Conservation (phyloP, 2,329 filamentous ascomycete species). For the Tolypocladium tropicale region DNA sequence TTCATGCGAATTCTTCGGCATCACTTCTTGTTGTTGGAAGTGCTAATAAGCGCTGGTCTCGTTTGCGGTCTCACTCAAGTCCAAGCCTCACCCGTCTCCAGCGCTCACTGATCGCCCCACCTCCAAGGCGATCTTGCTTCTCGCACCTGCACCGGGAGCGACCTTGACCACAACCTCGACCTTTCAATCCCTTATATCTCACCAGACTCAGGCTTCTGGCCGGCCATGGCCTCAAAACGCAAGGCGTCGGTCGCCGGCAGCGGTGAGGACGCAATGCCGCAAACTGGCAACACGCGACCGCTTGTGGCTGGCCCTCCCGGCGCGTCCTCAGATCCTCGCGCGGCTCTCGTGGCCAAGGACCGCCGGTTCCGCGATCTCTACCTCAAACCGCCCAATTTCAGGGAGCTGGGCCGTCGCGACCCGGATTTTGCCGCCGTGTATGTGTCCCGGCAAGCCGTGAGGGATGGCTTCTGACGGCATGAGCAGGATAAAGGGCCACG, state of each 20-base stretch:
- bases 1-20: not conserved
- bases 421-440: constrained; percentile 31
- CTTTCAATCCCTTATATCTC: not conserved
- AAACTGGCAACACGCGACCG: not conserved
- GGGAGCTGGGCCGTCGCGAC: constrained; percentile 29
- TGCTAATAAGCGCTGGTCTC: not conserved
- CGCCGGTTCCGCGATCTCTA: constrained; percentile 30
- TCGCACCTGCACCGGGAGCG: not conserved
- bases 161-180: not conserved
- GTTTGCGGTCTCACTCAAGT: not conserved
- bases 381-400: constrained; percentile 29
- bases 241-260: not conserved
- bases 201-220: not conserved
- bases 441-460: constrained; percentile 1
- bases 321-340: not conserved
- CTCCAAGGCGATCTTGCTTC: too few relatives aligned
- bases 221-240: not conserved
- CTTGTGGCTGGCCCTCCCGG: not conserved
- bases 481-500: constrained; percentile 23
- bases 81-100: too few relatives aligned
- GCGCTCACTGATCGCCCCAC: not conserved
- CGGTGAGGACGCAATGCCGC: not conserved
- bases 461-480: not conserved
- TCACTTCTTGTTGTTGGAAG: not conserved
- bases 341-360: constrained; percentile 8